Conservation (phyloP, 306 rosid genomes). For the Argentina anserina region DNA sequence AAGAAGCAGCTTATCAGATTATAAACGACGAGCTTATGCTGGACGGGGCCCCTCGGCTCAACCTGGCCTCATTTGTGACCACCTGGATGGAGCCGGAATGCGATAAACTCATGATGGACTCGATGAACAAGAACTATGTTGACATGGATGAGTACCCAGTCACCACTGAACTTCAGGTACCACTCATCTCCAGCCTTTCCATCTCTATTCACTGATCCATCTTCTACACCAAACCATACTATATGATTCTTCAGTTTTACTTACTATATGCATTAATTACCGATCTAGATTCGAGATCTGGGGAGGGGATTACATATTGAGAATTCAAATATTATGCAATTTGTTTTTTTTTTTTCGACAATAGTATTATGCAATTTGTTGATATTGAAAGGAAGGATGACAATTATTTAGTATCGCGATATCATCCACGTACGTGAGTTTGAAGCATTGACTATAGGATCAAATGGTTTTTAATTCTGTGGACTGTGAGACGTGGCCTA, state of each 20-base stretch:
- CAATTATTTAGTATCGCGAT: neutral
- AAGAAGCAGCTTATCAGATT: conserved; percentile 50
- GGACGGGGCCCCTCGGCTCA: conserved; percentile 47
- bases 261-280: neutral
- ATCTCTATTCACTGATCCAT: neutral
- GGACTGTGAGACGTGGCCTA: neutral
- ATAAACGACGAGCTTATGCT: conserved; percentile 53
- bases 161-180: conserved; percentile 84
- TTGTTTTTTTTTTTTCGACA: too few relatives aligned
- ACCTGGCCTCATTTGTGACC: conserved; percentile 57
- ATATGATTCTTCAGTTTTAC: neutral
- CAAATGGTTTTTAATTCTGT: neutral
- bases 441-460: neutral
- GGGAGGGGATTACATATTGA: neutral
- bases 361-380: neutral
- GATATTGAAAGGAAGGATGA: neutral
- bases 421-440: neutral
- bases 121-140: conserved; percentile 84
- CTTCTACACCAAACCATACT: neutral
- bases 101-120: conserved; percentile 62
- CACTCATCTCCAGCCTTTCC: neutral
- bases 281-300: neutral
- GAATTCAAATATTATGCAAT: neutral
- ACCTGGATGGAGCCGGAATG: conserved; percentile 84
- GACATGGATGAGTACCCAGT: conserved; percentile 97